Base-by-base conservation (phyloP, 192 early-diverging fungal genomes). In the Entomortierella parvispora region DNA sequence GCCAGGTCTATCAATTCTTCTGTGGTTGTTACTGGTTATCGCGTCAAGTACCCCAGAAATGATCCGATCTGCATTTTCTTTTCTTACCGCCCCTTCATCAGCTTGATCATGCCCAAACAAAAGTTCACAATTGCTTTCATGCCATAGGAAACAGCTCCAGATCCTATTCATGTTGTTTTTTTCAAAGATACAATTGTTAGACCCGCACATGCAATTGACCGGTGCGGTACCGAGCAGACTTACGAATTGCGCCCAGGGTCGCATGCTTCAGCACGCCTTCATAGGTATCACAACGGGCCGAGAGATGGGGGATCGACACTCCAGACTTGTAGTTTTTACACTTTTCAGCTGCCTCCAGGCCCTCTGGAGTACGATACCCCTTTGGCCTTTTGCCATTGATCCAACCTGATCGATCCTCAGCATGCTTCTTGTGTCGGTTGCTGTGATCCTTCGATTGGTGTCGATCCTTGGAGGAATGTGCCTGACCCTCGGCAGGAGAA, bases 41-140 rank as follows among this genome's bases (percentile, higher is more conserved):
- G 11, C n/a, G 20, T 8, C 26, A 23, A 14, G 18, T 31, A 31
- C 12, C 22, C 12, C 1, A 26, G 12, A 28, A 18, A 56, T 32
- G 32, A 31, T n/a, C 4, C n/a, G n/a, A n/a, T n/a, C n/a, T n/a
- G n/a, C n/a, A n/a, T n/a, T 56, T 8, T 7, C 56, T 11, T 4
- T 20, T 8, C 65, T 43, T 77, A 77, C 72, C 56, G 60, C 57
- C 65, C 60, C 45, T 77, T 77, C 72, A 77, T 68, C 52, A 77
- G 10, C 52, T 77, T 77, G 25, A 77, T 26, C 72, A 77, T 58
- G 59, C 72, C 72, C 53, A 77, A 29, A 46, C 72, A 77, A 10
- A 77, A 47, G 46, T 77, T 77, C 10, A 77, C 65, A 22, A 77
- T 44, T 17, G 72, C 72, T 15, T 77, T 77, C 23, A 42, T 53